A percentile compares a stretch with the other conserved stretches of the same genome.
Evolutionary conservation across 192 early-diverging fungal species (phyloP).

Genomic region (Fimicolochytrium jonesii): DNA sequence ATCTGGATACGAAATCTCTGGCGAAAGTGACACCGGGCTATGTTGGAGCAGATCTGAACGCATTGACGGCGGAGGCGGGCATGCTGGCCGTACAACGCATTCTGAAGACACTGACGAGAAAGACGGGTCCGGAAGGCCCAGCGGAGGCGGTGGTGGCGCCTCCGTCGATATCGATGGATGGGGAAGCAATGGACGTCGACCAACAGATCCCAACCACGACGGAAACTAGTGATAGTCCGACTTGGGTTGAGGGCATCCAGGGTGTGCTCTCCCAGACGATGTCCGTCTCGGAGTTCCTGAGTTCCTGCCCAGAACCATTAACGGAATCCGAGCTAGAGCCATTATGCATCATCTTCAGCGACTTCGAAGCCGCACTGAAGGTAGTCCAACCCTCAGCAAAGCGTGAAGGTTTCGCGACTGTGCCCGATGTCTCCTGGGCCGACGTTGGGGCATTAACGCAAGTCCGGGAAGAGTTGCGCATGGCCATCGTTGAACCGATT

Average conservation of each 20-base stretch:
- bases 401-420: constrained; percentile 97
- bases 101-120: constrained; percentile 32
- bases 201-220: background rate
- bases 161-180: background rate
- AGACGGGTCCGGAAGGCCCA: no score
- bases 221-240: no score
- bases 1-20: constrained; percentile 75
- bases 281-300: constrained; percentile 72
- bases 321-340: constrained; percentile 77
- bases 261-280: constrained; percentile 4
- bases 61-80: constrained; percentile 84
- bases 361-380: constrained; percentile 79
- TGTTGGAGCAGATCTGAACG: constrained; percentile 95
- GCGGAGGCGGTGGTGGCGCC: background rate
- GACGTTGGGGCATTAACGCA: constrained; percentile 86
- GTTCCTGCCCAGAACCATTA: constrained; percentile 65
- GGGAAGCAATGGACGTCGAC: constrained; percentile 32
- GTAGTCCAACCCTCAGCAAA: constrained; percentile 96
- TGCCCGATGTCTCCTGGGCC: constrained; percentile 93
- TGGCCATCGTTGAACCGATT: constrained; percentile 96
- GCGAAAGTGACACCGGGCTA: constrained; percentile 94
- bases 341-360: constrained; percentile 74
- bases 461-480: constrained; percentile 88
- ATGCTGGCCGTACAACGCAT: constrained; percentile 86
- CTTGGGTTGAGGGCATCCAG: background rate